Percentiles rank a stretch among this genome's conserved stretches.
Evolutionary conservation across 1,284 basidiomycete genomes (phyloP).

Genomic region (Cryptococcus sp.): DNA sequence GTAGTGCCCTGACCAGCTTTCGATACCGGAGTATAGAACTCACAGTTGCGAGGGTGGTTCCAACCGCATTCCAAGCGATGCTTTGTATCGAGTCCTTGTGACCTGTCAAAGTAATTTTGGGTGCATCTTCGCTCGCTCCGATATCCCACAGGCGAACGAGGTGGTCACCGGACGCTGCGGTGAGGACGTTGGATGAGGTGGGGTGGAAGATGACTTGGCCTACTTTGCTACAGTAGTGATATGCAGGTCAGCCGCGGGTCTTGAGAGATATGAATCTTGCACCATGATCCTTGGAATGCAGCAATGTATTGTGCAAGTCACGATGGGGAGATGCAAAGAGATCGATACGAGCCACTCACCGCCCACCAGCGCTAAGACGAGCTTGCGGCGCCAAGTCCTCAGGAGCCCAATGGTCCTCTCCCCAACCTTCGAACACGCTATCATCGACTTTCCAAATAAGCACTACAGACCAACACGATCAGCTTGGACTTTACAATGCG

Average conservation of each 20-base stretch:
- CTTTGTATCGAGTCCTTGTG: constrained; percentile 89
- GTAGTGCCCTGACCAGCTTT: not conserved
- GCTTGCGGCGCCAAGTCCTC: constrained; percentile 75
- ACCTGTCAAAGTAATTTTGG: constrained; percentile 66
- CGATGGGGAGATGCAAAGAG: not conserved
- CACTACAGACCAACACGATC: constrained; percentile 50
- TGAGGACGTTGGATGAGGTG: constrained; percentile 81
- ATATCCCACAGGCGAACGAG: constrained; percentile 91
- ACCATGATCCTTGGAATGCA: no score
- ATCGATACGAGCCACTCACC: constrained; percentile 26
- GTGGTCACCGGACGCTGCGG: constrained; percentile 85
- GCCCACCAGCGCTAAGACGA: constrained; percentile 54
- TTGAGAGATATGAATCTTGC: not conserved
- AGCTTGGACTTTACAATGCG: not conserved
- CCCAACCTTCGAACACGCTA: constrained; percentile 77
- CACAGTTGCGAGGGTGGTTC: constrained; percentile 65
- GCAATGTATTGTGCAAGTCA: no score
- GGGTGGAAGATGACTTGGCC: constrained; percentile 96
- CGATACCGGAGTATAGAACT: constrained; percentile 5
- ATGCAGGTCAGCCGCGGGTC: not conserved
- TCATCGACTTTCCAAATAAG: constrained; percentile 84
- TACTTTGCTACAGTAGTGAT: constrained; percentile 71
- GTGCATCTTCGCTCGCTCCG: constrained; percentile 62
- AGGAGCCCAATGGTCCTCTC: constrained; percentile 75
- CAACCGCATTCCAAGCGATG: constrained; percentile 79